A percentile compares a stretch with the other conserved stretches of the same genome.
Evolutionary conservation across 768 basidiomycete genomes (phyloP).

Genomic region (Leucosporidium scottii): DNA sequence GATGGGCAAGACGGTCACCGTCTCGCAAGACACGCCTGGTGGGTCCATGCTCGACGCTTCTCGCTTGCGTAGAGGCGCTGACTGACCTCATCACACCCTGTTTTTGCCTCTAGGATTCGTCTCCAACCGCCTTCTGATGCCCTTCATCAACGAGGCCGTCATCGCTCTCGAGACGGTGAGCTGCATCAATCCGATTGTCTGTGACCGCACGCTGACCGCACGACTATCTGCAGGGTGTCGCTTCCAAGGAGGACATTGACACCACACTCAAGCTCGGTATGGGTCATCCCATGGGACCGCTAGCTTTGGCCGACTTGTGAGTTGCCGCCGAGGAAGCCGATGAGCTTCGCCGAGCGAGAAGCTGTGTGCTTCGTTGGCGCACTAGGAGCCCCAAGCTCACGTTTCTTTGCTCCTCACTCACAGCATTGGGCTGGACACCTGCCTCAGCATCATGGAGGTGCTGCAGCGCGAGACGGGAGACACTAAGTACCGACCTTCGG

Average conservation of each 20-base stretch:
- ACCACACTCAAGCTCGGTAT: slow-evolving; percentile 87
- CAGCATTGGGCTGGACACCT: slow-evolving; percentile 96
- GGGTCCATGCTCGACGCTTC: slow-evolving; percentile 53
- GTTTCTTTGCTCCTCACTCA: not conserved
- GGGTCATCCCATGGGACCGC: slow-evolving; percentile 59
- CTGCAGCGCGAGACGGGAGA: slow-evolving; percentile 81
- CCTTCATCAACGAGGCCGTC: slow-evolving; percentile 95
- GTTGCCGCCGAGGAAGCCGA: not conserved
- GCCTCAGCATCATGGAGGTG: slow-evolving; percentile 75
- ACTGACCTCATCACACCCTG: not conserved
- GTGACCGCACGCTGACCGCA: too few relatives aligned
- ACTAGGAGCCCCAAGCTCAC: not conserved
- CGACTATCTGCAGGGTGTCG: slow-evolving; percentile 57
- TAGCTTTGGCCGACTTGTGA: slow-evolving; percentile 15
- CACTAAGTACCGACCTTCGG: slow-evolving; percentile 86
- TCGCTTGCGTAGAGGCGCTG: too few relatives aligned
- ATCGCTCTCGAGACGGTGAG: slow-evolving; percentile 81
- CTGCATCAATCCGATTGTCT: too few relatives aligned
- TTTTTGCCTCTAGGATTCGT: slow-evolving; percentile 21
- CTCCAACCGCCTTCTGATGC: slow-evolving; percentile 58
- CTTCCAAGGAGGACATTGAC: slow-evolving; percentile 89
- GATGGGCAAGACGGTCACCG: slow-evolving; percentile 89
- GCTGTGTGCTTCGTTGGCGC: not conserved
- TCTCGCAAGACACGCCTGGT: slow-evolving; percentile 79
- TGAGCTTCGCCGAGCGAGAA: not conserved